A percentile compares a stretch with the other conserved stretches of the same genome.
These are phyloP conservation scores for Plasmodium ovale DNA, from an alignment of 169 alveolate species.

Conservation along the genomic window DNA sequence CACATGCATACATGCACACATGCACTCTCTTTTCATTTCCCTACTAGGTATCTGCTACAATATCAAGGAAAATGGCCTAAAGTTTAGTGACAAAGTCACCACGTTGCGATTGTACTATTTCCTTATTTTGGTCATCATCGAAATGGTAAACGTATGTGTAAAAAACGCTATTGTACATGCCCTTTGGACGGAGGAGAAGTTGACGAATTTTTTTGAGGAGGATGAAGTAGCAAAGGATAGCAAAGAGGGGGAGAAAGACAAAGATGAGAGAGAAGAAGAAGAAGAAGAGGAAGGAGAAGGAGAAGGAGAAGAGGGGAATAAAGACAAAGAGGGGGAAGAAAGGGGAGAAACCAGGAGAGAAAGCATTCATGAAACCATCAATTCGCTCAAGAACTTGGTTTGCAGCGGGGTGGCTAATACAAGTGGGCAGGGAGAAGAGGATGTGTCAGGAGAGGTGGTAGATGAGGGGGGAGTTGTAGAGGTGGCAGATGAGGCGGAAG, in stretches of 20 bases:
- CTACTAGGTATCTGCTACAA: conserved; percentile 31
- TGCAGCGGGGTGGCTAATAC: neutral
- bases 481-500: neutral
- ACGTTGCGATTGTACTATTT: conserved; percentile 38
- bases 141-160: conserved; percentile 5
- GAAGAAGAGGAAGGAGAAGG: conserved; percentile 2
- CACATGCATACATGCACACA: too few relatives aligned
- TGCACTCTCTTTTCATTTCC: neutral
- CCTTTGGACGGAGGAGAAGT: conserved; percentile 42
- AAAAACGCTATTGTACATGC: conserved; percentile 18
- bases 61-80: conserved; percentile 39
- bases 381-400: conserved; percentile 15
- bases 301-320: neutral
- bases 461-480: neutral
- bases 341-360: conserved; percentile 1
- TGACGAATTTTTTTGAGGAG: neutral
- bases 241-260: neutral
- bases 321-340: neutral
- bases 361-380: conserved; percentile 28
- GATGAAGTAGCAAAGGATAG: neutral
- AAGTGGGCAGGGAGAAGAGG: neutral
- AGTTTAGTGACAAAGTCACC: conserved; percentile 36
- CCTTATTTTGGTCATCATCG: conserved; percentile 1
- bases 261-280: neutral
- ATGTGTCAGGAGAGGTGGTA: neutral